A percentile compares a stretch with the other conserved stretches of the same genome.
phyloP scores from a whole-genome alignment of 345 rosid species.

The Psidium friedrichsthalianum region DNA sequence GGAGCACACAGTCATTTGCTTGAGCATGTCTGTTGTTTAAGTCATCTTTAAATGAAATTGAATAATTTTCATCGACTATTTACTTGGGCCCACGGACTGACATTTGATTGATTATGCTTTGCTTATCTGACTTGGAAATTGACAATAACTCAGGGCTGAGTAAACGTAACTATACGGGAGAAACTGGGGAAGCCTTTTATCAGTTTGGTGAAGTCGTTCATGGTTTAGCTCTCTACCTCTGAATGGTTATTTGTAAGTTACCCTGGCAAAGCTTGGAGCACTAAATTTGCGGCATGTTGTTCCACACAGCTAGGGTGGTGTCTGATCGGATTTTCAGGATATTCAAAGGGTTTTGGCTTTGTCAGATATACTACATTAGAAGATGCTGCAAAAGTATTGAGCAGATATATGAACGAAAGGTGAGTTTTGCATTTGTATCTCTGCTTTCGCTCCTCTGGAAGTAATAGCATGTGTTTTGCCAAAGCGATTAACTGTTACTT shows the following conservation, averaged over 20 bases:
- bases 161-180: constrained; percentile 64
- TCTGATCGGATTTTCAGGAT: constrained; percentile 66
- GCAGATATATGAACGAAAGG: constrained; percentile 95
- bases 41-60: neutral
- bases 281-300: neutral
- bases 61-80: neutral
- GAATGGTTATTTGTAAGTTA: neutral
- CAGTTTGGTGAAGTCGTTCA: constrained; percentile 72
- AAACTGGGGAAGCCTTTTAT: constrained; percentile 57
- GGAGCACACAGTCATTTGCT: neutral
- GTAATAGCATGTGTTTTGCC: neutral
- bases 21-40: neutral
- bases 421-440: constrained; percentile 7
- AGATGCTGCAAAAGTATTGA: constrained; percentile 72
- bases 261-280: neutral
- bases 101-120: neutral
- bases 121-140: neutral
- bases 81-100: neutral
- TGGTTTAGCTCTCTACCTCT: constrained; percentile 37
- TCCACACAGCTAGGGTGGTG: constrained; percentile 61
- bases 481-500: neutral
- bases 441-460: neutral
- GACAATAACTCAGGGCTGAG: constrained; percentile 51
- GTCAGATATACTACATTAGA: constrained; percentile 65
- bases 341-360: constrained; percentile 92